Percentiles rank a stretch among this genome's conserved stretches.
These are phyloP conservation scores for Pelargonium australe DNA, from an alignment of 441 rosid genomes.

Conservation along the genomic window DNA sequence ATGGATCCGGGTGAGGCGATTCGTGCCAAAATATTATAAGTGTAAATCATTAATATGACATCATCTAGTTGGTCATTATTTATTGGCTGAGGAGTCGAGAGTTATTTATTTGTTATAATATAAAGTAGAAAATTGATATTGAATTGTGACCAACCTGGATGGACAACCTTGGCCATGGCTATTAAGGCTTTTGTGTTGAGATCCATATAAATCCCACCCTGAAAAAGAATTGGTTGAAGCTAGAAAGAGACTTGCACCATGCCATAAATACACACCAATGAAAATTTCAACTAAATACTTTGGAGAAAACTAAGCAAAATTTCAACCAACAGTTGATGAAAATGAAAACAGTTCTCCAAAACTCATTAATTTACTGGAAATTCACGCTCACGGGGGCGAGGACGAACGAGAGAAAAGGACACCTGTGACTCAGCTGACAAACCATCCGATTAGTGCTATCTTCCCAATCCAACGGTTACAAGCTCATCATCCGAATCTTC, in stretches of 20 bases:
- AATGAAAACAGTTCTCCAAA: background rate
- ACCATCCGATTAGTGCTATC: background rate
- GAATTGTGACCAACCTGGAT: background rate
- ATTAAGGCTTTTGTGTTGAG: background rate
- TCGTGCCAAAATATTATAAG: no score
- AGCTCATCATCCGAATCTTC: background rate
- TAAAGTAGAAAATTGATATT: no score
- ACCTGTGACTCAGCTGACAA: background rate
- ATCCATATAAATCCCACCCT: background rate
- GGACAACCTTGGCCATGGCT: background rate
- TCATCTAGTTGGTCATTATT: no score
- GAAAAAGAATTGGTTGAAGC: background rate
- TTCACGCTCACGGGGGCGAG: background rate
- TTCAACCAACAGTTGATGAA: background rate
- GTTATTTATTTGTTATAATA: no score
- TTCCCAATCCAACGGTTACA: background rate
- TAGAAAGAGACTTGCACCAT: background rate
- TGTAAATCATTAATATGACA: no score
- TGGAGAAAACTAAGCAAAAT: background rate
- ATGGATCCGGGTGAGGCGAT: no score
- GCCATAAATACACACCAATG: background rate
- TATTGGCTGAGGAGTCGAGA: no score
- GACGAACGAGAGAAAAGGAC: background rate
- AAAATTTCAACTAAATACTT: background rate
- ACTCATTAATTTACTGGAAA: background rate